phyloP scores from a whole-genome alignment of 257 asterid species.

The Leonotis leonurus region DNA sequence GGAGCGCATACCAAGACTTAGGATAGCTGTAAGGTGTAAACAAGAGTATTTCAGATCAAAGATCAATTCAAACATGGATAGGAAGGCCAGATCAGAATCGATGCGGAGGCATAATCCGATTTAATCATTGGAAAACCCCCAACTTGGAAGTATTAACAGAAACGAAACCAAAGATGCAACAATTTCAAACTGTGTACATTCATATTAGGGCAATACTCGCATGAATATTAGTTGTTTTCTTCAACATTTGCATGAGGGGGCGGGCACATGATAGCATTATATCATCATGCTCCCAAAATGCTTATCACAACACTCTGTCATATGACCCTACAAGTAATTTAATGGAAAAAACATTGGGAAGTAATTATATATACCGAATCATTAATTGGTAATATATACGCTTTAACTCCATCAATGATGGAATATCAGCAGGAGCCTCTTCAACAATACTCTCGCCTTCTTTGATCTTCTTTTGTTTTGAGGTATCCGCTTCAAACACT shows the following conservation, averaged over 20 bases:
- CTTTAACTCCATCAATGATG: constrained; percentile 79
- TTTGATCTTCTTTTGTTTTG: constrained; percentile 81
- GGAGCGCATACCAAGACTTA: background rate
- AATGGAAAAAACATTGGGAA: too few species aligned
- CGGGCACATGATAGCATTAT: too few species aligned
- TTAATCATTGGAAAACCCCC: background rate
- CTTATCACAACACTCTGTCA: background rate
- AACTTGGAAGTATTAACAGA: background rate
- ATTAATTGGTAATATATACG: constrained; percentile 85
- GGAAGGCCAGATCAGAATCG: background rate
- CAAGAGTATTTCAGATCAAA: background rate
- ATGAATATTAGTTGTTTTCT: too few species aligned
- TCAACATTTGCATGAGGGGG: background rate
- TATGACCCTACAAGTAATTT: too few species aligned
- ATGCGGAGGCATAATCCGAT: background rate
- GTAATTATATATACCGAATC: constrained; percentile 62
- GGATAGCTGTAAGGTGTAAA: background rate
- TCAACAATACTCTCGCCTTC: constrained; percentile 83
- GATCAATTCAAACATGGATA: background rate
- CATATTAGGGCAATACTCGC: background rate
- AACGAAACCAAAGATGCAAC: background rate
- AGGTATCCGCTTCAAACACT: constrained; percentile 82
- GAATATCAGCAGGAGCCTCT: constrained; percentile 93
- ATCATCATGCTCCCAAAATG: too few species aligned
- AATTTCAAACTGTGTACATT: background rate